Conservation (phyloP, 1,284 basidiomycete genomes). For the Moesziomyces parantarcticus region DNA sequence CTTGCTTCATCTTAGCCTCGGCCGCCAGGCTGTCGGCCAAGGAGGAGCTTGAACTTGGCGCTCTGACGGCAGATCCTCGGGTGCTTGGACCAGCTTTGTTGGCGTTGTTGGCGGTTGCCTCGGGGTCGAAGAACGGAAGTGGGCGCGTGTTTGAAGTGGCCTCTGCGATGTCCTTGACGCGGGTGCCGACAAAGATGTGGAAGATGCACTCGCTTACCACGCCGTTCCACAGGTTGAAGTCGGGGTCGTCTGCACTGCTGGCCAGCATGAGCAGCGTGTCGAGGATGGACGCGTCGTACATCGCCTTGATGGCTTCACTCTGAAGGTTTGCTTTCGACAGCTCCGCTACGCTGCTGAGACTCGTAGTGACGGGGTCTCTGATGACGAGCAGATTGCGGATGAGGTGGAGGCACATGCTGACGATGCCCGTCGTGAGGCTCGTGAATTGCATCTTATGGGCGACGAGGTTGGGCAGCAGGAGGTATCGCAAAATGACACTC, state of each 20-base stretch:
- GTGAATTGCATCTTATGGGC: conserved; percentile 59
- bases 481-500: conserved; percentile 53
- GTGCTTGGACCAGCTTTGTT: not conserved
- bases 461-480: conserved; percentile 62
- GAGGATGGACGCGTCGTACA: conserved; percentile 58
- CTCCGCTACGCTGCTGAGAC: conserved; percentile 49
- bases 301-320: conserved; percentile 55
- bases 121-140: not conserved
- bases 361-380: conserved; percentile 58
- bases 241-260: conserved; percentile 58
- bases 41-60: conserved; percentile 12
- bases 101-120: not conserved
- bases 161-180: conserved; percentile 40
- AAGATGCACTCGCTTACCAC: conserved; percentile 64
- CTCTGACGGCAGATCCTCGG: conserved; percentile 4
- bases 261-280: conserved; percentile 64
- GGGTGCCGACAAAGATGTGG: conserved; percentile 60
- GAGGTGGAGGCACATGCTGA: conserved; percentile 65
- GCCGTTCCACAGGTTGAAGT: conserved; percentile 61
- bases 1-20: conserved; percentile 51
- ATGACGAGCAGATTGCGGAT: conserved; percentile 67
- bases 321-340: conserved; percentile 62
- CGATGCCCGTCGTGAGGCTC: conserved; percentile 60
- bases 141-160: conserved; percentile 1
- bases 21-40: conserved; percentile 51